Base-by-base conservation (phyloP, 1,139 yeast species). In the Saccharomyces hybrid region DNA sequence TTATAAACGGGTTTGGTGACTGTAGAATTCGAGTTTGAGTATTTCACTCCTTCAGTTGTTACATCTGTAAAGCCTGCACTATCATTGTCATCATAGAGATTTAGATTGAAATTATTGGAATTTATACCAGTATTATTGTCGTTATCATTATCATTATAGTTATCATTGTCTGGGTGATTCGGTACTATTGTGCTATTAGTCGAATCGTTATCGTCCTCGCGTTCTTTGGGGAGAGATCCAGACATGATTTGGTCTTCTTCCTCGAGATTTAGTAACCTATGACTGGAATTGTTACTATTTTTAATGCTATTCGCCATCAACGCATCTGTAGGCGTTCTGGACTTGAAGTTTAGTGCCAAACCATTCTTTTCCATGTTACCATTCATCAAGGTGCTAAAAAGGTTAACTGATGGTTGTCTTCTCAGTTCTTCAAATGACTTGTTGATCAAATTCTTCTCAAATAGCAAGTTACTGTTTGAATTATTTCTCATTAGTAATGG, bases 241-340 rank as follows among this genome's bases (percentile, higher is more conserved):
- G 66, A 61, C 65, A 65, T 65, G 53, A 66, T 44, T 27, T 55
- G 55, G 49, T 66, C 70, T 49, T 66, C 70, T 41, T 65, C 67
- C 42, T 68, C 69, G 32, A 62, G 49, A 29, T 52, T 53, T 44
- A 55, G 57, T 8, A 52, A 28, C n/a, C 44, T 19, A 9, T 27
- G 28, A 27, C 52, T 16, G 48, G 54, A 8, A 55, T 42, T 9
- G 61, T 60, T 23, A 59, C 58, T 14, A 46, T 47, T 48, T 59
- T 26, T 46, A 3, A n/a, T 46, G 19, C 28, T 46, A 14, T 11
- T 13, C 11, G 31, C 31, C 31, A 46, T 25, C 25, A 41, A 41
- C 26, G 38, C n/a, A n/a, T 38, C 47, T n/a, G 54, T 48, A 3
- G 51, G 41, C 1, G 32, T 61, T 47, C 54, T 59, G 3, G 63